Evolutionary conservation across 257 asterid genomes (phyloP).

Genomic region (Cinchona pubescens): DNA sequence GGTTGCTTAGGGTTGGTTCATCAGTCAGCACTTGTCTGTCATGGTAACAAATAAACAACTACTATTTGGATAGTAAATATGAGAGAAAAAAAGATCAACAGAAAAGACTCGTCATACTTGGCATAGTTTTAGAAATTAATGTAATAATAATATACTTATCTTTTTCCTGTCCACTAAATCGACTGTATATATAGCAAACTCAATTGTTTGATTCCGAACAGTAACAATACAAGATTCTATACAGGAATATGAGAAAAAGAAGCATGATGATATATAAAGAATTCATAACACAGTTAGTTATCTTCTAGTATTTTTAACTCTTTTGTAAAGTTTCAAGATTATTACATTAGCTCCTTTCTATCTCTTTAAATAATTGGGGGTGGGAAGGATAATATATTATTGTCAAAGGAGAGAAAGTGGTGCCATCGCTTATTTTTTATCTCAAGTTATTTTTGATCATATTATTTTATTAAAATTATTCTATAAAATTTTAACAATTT

Average conservation of each 20-base stretch:
- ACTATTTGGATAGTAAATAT: not conserved
- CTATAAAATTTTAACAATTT: too few species aligned
- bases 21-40: not conserved
- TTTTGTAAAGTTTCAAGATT: too few species aligned
- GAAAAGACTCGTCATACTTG: not conserved
- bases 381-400: conserved; percentile 21
- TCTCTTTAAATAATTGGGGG: conserved; percentile 15
- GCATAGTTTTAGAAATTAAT: not conserved
- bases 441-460: too few species aligned
- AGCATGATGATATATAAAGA: not conserved
- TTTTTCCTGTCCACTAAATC: not conserved
- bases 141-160: not conserved
- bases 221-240: too few species aligned
- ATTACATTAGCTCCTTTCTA: not conserved
- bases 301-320: too few species aligned
- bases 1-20: not conserved
- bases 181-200: not conserved
- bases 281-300: not conserved
- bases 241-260: not conserved
- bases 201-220: not conserved
- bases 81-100: not conserved
- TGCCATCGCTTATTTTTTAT: too few species aligned
- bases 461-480: too few species aligned
- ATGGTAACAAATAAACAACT: not conserved
- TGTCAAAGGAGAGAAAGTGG: conserved; percentile 12